Evolutionary conservation across 2,329 filamentous ascomycete genomes (phyloP), one percentile per base, ranked within the genome.

Genomic region (Aspergillus brasiliensis): DNA sequence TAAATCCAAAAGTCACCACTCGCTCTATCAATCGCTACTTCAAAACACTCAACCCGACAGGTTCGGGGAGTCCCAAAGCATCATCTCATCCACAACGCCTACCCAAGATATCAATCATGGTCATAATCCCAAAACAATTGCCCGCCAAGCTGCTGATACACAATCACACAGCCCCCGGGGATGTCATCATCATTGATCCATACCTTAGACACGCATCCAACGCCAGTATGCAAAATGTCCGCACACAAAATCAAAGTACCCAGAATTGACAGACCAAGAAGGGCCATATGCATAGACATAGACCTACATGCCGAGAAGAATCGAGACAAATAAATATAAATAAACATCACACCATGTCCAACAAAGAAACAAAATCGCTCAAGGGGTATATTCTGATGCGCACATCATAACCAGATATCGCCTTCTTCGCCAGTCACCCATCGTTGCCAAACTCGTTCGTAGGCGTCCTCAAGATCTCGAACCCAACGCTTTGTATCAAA

Each of bases 401-500:
- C 64, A 68, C 62, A 70, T 75, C 72, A 82, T 73, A 99, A 83
- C 83, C 92, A 95, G 66, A 99, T 96, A 80, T 99, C 95, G 8
- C 94, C 93, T n/a, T 91, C 88, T 76, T 92, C 86, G 11, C 92
- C 93, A 42, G 81, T 82, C 40, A 93, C 92, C 94, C 95, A 99
- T 72, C 87, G 85, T 68, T 83, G 83, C 95, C 95, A 99, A 17
- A 93, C 92, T 73, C 90, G 86, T 65, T 91, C 88, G 74, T 97
- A 99, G 11, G 92, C 93, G 62, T 86, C 83, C 79, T 99, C 95
- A 19, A 99, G 79, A 77, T 98, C 93, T 49, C 83, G 80, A 25
- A 98, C 94, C 95, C 95, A 99, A 67, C 95, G 85, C 67, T 83
- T 85, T 5, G 95, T 99, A 76, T 99, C 88, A 73, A 99, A 99